Evolutionary conservation across 1,139 yeast species (phyloP), one percentile per base, ranked within the genome.

Genomic region (Meyerozyma carpophila): DNA sequence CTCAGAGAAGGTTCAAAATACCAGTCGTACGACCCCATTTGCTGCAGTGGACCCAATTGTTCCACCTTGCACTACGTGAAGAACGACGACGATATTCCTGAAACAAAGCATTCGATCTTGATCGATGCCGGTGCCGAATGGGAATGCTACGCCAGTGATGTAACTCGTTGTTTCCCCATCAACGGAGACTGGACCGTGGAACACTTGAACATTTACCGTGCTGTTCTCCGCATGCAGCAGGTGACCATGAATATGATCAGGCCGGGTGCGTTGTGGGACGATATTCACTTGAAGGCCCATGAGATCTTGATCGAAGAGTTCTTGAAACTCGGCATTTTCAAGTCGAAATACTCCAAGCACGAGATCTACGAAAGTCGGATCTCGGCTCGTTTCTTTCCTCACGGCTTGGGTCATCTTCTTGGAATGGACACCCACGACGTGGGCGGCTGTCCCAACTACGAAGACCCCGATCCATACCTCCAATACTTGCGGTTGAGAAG

Each of bases 51-150:
- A 0, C 83, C 95, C 34, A 82, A 84, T 49, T 88, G 96, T 59
- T 89, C 96, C 21, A 89, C 96, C 3, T 75, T 93, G 50, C 98
- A 93, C 63, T 93, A 91, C 61, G 82, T 86, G 14, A 84, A 82
- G 57, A 93, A 93, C 58, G 95, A 90, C 56, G 90, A 84, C 46
- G 74, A 73, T 2, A 62, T 82, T 44, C 65, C 71, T 32, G 73
- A 65, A 24, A 77, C 76, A 4, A 82, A 79, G 47, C 60, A 62
- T 42, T 76, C 93, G 4, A 77, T 93, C 10, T 75, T 93, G 48
- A 83, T 93, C 47, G 98, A 93, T 65, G 98, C 98, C 5, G 98
- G 98, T 42, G 96, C 96, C 7, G 98, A 91, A 68, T 91, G 97
- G 96, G 79, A 80, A 50, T 81, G 89, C 58, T 93, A 93, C 63